Evolutionary conservation across 192 early-diverging fungal genomes (phyloP).

Genomic region (Umbelopsis sp.): DNA sequence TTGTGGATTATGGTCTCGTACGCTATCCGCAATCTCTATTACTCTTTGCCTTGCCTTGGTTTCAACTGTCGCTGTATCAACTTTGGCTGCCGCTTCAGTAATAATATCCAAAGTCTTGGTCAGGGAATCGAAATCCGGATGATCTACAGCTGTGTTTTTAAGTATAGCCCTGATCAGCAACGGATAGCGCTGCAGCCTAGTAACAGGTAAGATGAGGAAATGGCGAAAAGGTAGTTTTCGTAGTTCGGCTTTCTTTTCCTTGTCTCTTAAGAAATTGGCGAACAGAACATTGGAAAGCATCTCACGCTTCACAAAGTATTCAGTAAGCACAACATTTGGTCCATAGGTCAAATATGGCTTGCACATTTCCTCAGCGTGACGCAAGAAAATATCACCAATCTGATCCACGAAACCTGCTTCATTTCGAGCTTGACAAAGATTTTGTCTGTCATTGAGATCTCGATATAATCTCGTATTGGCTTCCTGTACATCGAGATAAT

Average conservation of each 20-base stretch:
- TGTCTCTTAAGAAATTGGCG: conserved; percentile 70
- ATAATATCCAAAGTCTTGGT: background rate
- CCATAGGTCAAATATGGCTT: conserved; percentile 81
- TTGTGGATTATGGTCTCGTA: background rate
- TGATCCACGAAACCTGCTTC: conserved; percentile 61
- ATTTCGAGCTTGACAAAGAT: conserved; percentile 26
- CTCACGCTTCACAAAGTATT: conserved; percentile 73
- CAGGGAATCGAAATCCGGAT: conserved; percentile 75
- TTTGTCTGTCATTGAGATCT: conserved; percentile 58
- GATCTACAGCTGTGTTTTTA: conserved; percentile 76
- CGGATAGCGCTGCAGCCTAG: conserved; percentile 83
- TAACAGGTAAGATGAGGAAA: conserved; percentile 74
- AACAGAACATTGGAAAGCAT: conserved; percentile 65
- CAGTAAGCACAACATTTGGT: conserved; percentile 74
- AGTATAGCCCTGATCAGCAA: conserved; percentile 80
- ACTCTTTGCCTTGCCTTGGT: conserved; percentile 15
- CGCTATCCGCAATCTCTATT: conserved; percentile 23
- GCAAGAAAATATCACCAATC: conserved; percentile 82
- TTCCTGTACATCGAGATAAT: conserved; percentile 63
- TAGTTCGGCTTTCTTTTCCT: conserved; percentile 50
- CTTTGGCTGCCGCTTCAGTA: conserved; percentile 1
- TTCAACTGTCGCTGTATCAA: conserved; percentile 25
- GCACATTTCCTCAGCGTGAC: conserved; percentile 60
- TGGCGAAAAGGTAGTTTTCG: conserved; percentile 36
- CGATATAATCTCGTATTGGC: conserved; percentile 59